Percentiles rank a stretch among this genome's conserved stretches.
Evolutionary conservation across 2,329 filamentous ascomycete genomes (phyloP).

Genomic region (Colletotrichum cuscutae): DNA sequence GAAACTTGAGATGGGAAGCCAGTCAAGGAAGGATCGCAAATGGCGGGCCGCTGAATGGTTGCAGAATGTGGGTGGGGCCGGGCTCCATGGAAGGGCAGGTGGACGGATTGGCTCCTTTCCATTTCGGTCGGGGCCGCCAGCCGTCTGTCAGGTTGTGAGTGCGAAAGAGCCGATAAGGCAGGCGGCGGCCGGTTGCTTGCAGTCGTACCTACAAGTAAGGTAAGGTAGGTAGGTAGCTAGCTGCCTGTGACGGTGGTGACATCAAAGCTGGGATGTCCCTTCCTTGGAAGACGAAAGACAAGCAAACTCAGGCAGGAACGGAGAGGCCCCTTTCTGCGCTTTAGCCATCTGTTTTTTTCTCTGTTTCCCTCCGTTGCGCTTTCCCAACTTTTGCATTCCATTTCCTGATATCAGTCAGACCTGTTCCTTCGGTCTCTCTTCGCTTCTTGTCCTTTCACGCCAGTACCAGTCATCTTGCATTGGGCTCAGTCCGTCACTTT

Average conservation of each 20-base stretch:
- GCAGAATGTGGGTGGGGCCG: background rate
- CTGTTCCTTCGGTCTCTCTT: too few species aligned
- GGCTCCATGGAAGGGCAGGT: background rate
- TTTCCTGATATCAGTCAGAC: background rate
- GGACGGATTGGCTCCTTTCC: too few species aligned
- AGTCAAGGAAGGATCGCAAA: background rate
- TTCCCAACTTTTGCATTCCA: background rate
- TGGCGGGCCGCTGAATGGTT: background rate
- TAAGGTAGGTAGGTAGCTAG: background rate
- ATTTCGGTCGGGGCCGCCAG: background rate
- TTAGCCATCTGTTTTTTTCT: background rate
- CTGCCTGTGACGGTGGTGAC: conserved; percentile 2
- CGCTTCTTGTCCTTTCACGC: background rate
- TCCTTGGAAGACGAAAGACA: background rate
- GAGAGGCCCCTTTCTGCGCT: background rate
- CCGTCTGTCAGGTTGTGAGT: background rate
- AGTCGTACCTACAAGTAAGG: background rate
- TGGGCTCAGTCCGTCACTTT: background rate
- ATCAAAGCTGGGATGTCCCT: conserved; percentile 27
- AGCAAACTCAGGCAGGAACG: background rate
- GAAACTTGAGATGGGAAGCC: too few species aligned
- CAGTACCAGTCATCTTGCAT: background rate
- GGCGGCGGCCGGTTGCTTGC: background rate
- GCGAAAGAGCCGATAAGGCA: background rate
- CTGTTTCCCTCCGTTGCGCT: background rate